Evolutionary conservation across 139 green algal species (phyloP).

Genomic region (Bryopsis sp.): DNA sequence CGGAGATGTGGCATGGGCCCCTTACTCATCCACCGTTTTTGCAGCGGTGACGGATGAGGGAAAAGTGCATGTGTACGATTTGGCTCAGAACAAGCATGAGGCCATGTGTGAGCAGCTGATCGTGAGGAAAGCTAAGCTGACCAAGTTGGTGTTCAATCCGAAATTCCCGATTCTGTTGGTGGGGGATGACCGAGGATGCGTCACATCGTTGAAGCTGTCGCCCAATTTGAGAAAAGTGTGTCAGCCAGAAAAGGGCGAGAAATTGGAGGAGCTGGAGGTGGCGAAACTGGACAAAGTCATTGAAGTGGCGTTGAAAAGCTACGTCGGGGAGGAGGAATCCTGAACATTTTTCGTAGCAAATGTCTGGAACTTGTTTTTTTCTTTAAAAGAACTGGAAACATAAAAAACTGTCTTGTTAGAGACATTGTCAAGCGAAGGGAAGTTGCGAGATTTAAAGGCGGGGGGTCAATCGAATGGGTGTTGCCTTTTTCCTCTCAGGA

Average conservation of each 20-base stretch:
- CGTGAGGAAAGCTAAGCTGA: conserved; percentile 69
- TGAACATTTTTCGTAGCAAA: no score
- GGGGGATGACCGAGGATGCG: conserved; percentile 73
- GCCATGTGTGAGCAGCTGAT: conserved; percentile 83
- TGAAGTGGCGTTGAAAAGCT: not conserved
- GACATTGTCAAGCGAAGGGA: no score
- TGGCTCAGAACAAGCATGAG: conserved; percentile 65
- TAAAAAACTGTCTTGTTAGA: no score
- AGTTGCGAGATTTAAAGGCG: conserved; percentile 42
- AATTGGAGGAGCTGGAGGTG: conserved; percentile 1
- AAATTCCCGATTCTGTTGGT: conserved; percentile 79
- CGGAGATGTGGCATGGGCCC: conserved; percentile 82
- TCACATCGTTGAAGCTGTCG: conserved; percentile 80
- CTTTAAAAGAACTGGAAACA: no score
- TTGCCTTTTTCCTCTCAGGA: no score
- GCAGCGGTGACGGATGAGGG: conserved; percentile 72
- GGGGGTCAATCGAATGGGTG: no score
- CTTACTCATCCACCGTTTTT: conserved; percentile 78
- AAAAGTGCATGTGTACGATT: conserved; percentile 78
- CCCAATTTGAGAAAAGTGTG: conserved; percentile 70
- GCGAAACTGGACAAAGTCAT: not conserved
- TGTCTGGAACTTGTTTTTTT: no score
- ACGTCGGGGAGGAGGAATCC: not conserved
- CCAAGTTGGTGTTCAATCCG: conserved; percentile 80
- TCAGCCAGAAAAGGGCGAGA: not conserved